Percentiles rank a stretch among this genome's conserved stretches.
Evolutionary conservation across 129 eudicot genomes (phyloP).

Genomic region (Ambrosia artemisiifolia): DNA sequence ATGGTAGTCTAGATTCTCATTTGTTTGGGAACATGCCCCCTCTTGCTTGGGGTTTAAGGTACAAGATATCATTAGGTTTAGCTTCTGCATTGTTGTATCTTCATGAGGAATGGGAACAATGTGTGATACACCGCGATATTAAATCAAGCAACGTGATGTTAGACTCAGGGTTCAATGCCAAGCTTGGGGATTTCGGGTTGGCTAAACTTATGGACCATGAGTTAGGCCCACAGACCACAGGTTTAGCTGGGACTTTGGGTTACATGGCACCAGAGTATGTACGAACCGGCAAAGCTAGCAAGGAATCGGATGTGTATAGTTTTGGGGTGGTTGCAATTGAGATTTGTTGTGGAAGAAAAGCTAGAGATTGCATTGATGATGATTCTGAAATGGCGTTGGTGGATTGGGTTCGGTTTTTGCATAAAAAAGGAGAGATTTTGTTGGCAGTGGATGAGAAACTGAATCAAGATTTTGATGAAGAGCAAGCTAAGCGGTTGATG

Average conservation of each 20-base stretch:
- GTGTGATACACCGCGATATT: conserved; percentile 64
- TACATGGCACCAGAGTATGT: conserved; percentile 59
- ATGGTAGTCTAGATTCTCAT: conserved; percentile 54
- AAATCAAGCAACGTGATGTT: conserved; percentile 66
- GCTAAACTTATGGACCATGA: conserved; percentile 63
- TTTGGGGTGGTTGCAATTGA: conserved; percentile 54
- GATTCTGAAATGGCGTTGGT: conserved; percentile 30
- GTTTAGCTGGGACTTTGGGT: conserved; percentile 50
- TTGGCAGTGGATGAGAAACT: conserved; percentile 34
- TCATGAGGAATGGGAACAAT: conserved; percentile 63
- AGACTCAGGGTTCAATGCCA: conserved; percentile 51
- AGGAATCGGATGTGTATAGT: conserved; percentile 55
- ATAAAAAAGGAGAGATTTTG: conserved; percentile 28
- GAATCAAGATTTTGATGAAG: conserved; percentile 27
- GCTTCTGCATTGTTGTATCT: conserved; percentile 60
- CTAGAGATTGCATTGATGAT: conserved; percentile 15
- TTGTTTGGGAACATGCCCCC: conserved; percentile 37
- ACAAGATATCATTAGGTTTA: conserved; percentile 47
- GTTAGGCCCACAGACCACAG: conserved; percentile 44
- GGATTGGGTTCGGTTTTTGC: conserved; percentile 41
- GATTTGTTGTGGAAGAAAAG: conserved; percentile 41
- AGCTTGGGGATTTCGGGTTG: conserved; percentile 71
- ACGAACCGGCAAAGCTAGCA: conserved; percentile 44
- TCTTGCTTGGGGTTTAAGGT: conserved; percentile 46
- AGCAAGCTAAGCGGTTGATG: conserved; percentile 45